Evolutionary conservation across 2,329 filamentous ascomycete genomes (phyloP), one percentile per base, ranked within the genome.

Genomic region (Diaporthe ilicicola): DNA sequence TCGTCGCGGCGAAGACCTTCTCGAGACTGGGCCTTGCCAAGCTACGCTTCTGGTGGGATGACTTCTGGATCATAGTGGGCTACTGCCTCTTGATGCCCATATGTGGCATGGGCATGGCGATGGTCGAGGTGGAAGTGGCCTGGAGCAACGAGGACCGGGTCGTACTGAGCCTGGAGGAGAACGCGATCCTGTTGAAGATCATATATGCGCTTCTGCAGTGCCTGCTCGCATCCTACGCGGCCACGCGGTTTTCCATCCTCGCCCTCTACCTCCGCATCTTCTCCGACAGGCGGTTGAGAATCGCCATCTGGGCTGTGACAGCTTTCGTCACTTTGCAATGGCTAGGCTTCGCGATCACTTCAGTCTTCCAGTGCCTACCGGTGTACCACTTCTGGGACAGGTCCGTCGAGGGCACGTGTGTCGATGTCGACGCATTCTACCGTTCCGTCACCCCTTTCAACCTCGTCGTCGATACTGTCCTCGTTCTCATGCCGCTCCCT

Each of bases 201-300:
- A 72, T 72, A 48, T 72, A 62, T 37, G 34, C 46, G n/a, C 12
- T 72, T 17, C 22, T 72, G 4, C 70, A 70, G 12, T 48, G 24
- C 24, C 61, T 72, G 12, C 46, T 72, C n/a, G 53, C 61, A 3
- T 72, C 70, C 1, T 72, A 72, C 12, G 70, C 70, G 27, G 37
- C 62, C 7, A 72, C 70, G n/a, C 37, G 70, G 34, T 72, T 50
- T 27, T 70, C 70, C 5, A 72, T 72, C 54, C 70, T 72, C 9
- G 67, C 70, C 48, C 67, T 72, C 10, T 72, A 72, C 67, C 61
- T 72, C 32, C 53, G 70, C 29, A 72, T 72, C 13, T 72, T 72
- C 54, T 61, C 61, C 7, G 61, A 61, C 17, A 53, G 17, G 13
- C 19, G 22, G 1, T 8, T 72, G 4, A 6, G 70, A n/a, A 37